Evolutionary conservation across 2,329 filamentous ascomycete genomes (phyloP), one percentile per base, ranked within the genome.

Genomic region (Colletotrichum truncatum): DNA sequence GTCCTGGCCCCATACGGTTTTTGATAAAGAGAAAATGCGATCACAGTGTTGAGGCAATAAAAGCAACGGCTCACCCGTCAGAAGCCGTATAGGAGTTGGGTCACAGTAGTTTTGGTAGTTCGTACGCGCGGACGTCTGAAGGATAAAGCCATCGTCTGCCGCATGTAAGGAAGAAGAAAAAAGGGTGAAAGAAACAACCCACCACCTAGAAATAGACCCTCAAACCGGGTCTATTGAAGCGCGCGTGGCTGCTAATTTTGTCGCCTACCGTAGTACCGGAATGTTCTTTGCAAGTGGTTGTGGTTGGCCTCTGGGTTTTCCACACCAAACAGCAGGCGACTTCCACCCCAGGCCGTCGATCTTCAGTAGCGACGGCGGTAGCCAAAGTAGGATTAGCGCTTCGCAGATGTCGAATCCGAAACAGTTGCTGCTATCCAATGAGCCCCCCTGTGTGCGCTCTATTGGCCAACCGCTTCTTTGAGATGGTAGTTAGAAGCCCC

Each of bases 341-440:
- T 41, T 43, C 6, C 26, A 21, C n/a, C 30, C 23, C 39, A 12
- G 18, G 48, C 23, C 43, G 43, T 46, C 43, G 25, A 46, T 46
- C 23, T 46, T 46, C 9, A 14, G 18, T n/a, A 6, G 26, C 14
- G 30, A 49, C 34, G 16, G 55, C 14, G 23, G 23, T n/a, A 10
- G 25, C 12, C 54, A 28, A 21, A 59, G 23, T 8, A 11, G 38
- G 61, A 25, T 23, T 64, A 60, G 55, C 45, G 56, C 21, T n/a
- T 30, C 26, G 14, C 16, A 38, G 10, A 14, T 4, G 52, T 34
- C 18, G 25, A 63, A 49, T 65, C 57, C 41, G 62, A 63, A 65
- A 65, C 62, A 56, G 41, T 30, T 36, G 43, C 11, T 32, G 30
- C 16, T 43, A 32, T 39, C 61, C 55, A 60, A 32, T 54, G 18